Evolutionary conservation across 2,329 filamentous ascomycete species (phyloP).

Genomic region (Parastagonospora nodorum): DNA sequence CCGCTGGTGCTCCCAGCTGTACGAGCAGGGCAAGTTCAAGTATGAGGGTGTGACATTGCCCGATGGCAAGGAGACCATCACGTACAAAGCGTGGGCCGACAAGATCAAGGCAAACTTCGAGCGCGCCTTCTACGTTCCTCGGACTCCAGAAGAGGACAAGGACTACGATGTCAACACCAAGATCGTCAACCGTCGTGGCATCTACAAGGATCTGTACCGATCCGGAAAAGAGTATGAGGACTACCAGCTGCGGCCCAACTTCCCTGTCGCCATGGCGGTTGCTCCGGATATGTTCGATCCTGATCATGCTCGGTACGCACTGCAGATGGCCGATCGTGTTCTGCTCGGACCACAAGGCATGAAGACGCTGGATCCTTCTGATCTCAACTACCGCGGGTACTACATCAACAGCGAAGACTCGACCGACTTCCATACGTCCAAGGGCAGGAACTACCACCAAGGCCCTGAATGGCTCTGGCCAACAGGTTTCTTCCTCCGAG

Average conservation of each 20-base stretch:
- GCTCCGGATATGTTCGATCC: constrained; percentile 86
- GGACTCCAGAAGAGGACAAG: constrained; percentile 69
- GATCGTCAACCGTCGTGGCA: constrained; percentile 86
- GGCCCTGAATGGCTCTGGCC: constrained; percentile 99
- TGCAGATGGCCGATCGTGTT: constrained; percentile 77
- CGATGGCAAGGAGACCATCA: constrained; percentile 64
- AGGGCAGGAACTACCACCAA: constrained; percentile 97
- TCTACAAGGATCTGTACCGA: constrained; percentile 96
- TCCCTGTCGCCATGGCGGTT: constrained; percentile 92
- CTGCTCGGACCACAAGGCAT: constrained; percentile 90
- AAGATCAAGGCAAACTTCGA: constrained; percentile 88
- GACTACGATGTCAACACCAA: constrained; percentile 79
- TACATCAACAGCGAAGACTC: constrained; percentile 96
- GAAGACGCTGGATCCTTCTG: constrained; percentile 90
- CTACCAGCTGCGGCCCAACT: constrained; percentile 94
- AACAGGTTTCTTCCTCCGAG: constrained; percentile 91
- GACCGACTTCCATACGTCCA: constrained; percentile 85
- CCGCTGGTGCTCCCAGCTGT: constrained; percentile 74
- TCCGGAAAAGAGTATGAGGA: constrained; percentile 97
- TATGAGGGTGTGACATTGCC: constrained; percentile 73
- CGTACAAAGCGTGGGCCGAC: constrained; percentile 77
- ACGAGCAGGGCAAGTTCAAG: constrained; percentile 71
- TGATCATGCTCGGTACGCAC: constrained; percentile 75
- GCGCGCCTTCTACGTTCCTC: constrained; percentile 85
- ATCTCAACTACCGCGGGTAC: constrained; percentile 91